phyloP scores from a whole-genome alignment of 2,329 filamentous ascomycete species.

The Ascochyta fabae region DNA sequence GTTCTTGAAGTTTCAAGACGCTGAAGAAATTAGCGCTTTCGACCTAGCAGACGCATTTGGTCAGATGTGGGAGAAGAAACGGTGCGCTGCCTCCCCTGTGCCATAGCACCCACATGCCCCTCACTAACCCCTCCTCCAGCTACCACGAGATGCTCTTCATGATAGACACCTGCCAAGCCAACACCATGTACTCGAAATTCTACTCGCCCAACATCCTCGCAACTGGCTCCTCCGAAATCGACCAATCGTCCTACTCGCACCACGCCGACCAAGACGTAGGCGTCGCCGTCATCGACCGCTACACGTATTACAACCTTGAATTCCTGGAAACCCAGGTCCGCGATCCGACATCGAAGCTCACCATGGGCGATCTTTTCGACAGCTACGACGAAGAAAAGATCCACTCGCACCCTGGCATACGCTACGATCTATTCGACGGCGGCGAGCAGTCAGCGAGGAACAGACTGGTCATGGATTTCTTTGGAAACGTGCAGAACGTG shows the following conservation, averaged over 20 bases:
- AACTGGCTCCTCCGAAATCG: slow-evolving; percentile 93
- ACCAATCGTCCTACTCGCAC: slow-evolving; percentile 96
- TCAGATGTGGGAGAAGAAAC: slow-evolving; percentile 99
- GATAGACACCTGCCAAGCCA: slow-evolving; percentile 99
- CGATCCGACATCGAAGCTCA: slow-evolving; percentile 85
- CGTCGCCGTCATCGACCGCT: slow-evolving; percentile 83
- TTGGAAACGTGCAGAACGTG: slow-evolving; percentile 96
- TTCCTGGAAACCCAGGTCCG: slow-evolving; percentile 91
- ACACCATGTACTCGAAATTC: slow-evolving; percentile 98
- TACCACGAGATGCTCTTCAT: slow-evolving; percentile 99
- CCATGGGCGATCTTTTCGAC: slow-evolving; percentile 92
- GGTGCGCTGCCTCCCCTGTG: slow-evolving; percentile 54
- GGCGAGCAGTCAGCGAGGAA: slow-evolving; percentile 78
- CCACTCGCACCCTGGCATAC: slow-evolving; percentile 86
- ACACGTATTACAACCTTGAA: slow-evolving; percentile 56
- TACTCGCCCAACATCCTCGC: slow-evolving; percentile 98
- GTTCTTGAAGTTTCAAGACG: slow-evolving; percentile 97
- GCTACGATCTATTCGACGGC: slow-evolving; percentile 93
- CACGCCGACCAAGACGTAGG: slow-evolving; percentile 98
- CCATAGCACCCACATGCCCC: not conserved
- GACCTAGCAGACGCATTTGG: slow-evolving; percentile 97
- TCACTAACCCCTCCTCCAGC: slow-evolving; percentile 50
- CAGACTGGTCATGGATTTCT: slow-evolving; percentile 92
- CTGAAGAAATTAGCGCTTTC: slow-evolving; percentile 95
- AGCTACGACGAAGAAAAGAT: slow-evolving; percentile 96